Percentiles rank a stretch among this genome's conserved stretches.
Evolutionary conservation across 192 early-diverging fungal species (phyloP).

Genomic region (Coemansia reversa): DNA sequence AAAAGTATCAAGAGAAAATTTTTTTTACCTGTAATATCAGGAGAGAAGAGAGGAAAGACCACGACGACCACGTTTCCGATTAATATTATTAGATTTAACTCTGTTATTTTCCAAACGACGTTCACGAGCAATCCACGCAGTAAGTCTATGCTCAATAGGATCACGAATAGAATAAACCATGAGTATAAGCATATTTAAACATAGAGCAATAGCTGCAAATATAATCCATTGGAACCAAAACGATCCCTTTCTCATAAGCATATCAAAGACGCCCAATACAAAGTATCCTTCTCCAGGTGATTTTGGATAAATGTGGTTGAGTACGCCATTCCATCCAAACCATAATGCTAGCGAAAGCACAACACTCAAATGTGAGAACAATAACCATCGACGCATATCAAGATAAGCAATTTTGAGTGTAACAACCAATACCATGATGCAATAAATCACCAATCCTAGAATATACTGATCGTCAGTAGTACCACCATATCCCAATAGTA

Average conservation of each 20-base stretch:
- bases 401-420: conserved; percentile 71
- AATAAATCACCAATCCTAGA: conserved; percentile 59
- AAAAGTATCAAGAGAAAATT: too few relatives aligned
- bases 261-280: conserved; percentile 58
- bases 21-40: too few relatives aligned
- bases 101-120: conserved; percentile 16
- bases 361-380: conserved; percentile 62
- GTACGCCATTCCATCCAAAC: conserved; percentile 67
- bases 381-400: conserved; percentile 65
- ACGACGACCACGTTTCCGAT: conserved; percentile 1
- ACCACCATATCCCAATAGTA: conserved; percentile 26
- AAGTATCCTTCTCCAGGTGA: conserved; percentile 54
- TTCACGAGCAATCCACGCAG: conserved; percentile 39
- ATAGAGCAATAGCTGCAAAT: conserved; percentile 55
- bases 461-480: conserved; percentile 58
- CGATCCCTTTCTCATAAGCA: conserved; percentile 40
- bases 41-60: too few relatives aligned
- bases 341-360: conserved; percentile 57
- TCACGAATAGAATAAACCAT: conserved; percentile 27
- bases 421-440: conserved; percentile 63
- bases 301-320: conserved; percentile 59
- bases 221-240: conserved; percentile 64
- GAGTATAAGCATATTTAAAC: conserved; percentile 53
- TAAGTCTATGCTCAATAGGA: conserved; percentile 37
- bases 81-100: conserved; percentile 2